phyloP scores from a whole-genome alignment of 352 stramenopile species.

The Phytophthora hybrid region DNA sequence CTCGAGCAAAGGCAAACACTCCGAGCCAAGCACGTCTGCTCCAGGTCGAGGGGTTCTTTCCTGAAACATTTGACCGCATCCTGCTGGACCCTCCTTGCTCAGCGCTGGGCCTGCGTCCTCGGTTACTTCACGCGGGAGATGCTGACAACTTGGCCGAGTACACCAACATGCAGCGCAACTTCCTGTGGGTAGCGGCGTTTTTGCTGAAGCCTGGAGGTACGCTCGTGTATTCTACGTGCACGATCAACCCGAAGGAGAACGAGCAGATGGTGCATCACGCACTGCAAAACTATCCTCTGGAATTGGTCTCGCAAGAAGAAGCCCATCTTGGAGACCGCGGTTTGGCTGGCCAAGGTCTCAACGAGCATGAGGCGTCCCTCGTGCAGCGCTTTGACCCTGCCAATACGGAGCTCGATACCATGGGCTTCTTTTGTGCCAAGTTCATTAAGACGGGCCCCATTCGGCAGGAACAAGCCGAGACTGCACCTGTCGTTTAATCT shows the following conservation, averaged over 20 bases:
- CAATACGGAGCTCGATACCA: slow-evolving; percentile 83
- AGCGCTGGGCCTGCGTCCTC: slow-evolving; percentile 93
- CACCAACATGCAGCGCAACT: slow-evolving; percentile 89
- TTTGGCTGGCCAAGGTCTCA: slow-evolving; percentile 81
- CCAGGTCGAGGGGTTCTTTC: slow-evolving; percentile 88
- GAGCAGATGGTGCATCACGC: slow-evolving; percentile 93
- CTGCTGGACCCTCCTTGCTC: slow-evolving; percentile 94
- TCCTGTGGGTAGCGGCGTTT: slow-evolving; percentile 86
- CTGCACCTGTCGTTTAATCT: slow-evolving; percentile 1
- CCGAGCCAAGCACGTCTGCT: slow-evolving; percentile 70
- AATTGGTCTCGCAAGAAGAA: slow-evolving; percentile 69
- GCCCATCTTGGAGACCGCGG: slow-evolving; percentile 73
- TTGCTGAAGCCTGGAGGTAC: slow-evolving; percentile 92
- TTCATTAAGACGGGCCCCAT: slow-evolving; percentile 89
- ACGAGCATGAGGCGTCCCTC: slow-evolving; percentile 66
- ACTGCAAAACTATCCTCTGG: slow-evolving; percentile 87
- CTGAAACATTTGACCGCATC: slow-evolving; percentile 95
- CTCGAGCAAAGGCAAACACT: slow-evolving; percentile 50
- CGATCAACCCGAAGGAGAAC: slow-evolving; percentile 94
- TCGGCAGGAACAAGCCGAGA: slow-evolving; percentile 17
- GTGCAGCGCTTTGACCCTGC: slow-evolving; percentile 92
- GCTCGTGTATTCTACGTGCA: slow-evolving; percentile 97
- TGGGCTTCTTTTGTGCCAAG: slow-evolving; percentile 96
- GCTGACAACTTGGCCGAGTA: slow-evolving; percentile 78
- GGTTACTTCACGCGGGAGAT: slow-evolving; percentile 87